Evolutionary conservation across 805 yeast genomes (phyloP).

Genomic region (Tanozyma kutaoensis): DNA sequence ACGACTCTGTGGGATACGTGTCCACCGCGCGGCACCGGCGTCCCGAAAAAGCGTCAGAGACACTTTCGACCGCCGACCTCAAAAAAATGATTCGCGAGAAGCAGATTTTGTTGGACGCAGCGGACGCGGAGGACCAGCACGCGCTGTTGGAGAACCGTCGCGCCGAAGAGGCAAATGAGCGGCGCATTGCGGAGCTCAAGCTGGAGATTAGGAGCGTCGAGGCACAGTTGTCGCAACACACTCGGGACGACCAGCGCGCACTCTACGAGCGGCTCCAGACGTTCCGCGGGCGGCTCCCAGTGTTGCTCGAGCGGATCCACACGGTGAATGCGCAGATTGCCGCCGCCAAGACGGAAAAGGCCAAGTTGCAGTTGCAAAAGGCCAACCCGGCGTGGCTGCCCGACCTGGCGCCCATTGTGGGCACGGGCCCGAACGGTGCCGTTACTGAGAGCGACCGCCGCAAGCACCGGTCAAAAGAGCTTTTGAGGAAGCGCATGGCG

Average conservation of each 20-base stretch:
- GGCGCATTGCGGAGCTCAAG: conserved; percentile 55
- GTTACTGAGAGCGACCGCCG: conserved; percentile 75
- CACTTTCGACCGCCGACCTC: conserved; percentile 34
- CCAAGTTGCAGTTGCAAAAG: conserved; percentile 38
- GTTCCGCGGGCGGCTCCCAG: conserved; percentile 47
- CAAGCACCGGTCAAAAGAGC: conserved; percentile 68
- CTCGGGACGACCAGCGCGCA: too few relatives aligned
- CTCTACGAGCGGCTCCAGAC: too few relatives aligned
- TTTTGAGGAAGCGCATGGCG: conserved; percentile 80
- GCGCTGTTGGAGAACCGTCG: conserved; percentile 16
- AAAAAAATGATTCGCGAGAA: conserved; percentile 61
- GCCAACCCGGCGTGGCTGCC: conserved; percentile 54
- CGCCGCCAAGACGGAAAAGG: conserved; percentile 48
- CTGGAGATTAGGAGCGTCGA: conserved; percentile 39
- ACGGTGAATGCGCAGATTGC: conserved; percentile 58
- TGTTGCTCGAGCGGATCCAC: conserved; percentile 48
- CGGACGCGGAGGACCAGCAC: conserved; percentile 55
- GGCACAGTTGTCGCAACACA: conserved; percentile 15
- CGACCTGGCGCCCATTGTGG: conserved; percentile 32
- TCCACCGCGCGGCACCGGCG: conserved; percentile 53
- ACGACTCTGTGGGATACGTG: conserved; percentile 51
- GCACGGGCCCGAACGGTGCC: conserved; percentile 80
- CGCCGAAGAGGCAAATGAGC: conserved; percentile 24
- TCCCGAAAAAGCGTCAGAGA: conserved; percentile 11
- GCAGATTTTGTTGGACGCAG: conserved; percentile 53